Conservation (phyloP, 202 grass and related monocot species). For the Panicum hallii region DNA sequence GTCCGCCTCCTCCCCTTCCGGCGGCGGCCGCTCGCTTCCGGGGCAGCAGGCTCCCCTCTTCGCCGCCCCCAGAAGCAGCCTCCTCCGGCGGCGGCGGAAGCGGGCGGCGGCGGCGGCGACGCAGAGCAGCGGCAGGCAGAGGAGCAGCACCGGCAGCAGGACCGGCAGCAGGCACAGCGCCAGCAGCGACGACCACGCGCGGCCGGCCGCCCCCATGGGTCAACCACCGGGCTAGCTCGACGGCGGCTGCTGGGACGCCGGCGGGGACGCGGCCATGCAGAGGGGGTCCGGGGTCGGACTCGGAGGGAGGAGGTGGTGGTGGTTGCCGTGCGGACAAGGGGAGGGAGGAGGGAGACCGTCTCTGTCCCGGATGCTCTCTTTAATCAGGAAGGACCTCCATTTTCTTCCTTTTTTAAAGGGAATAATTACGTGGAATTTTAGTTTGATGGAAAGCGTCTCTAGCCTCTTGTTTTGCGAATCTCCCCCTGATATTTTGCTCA, state of each 20-base stretch:
- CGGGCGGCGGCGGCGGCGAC: slow-evolving; percentile 42
- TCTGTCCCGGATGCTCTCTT: slow-evolving; percentile 8
- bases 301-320: too few species aligned
- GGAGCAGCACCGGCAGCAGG: slow-evolving; percentile 43
- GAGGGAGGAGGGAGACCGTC: background rate
- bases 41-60: background rate
- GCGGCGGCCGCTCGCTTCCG: background rate
- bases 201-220: slow-evolving; percentile 37
- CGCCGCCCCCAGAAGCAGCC: background rate
- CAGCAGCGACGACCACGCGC: slow-evolving; percentile 16
- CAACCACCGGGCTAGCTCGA: background rate
- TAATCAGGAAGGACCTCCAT: background rate
- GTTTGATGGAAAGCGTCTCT: background rate
- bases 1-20: background rate
- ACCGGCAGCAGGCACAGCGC: slow-evolving; percentile 50
- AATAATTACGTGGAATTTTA: background rate
- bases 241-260: background rate
- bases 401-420: background rate
- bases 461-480: slow-evolving; percentile 32
- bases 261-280: slow-evolving; percentile 23
- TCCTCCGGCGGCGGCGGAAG: slow-evolving; percentile 23
- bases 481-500: slow-evolving; percentile 10
- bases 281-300: background rate
- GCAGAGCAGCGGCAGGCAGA: slow-evolving; percentile 56
- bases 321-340: background rate